Percentiles rank a stretch among this genome's conserved stretches.
phyloP scores from a whole-genome alignment of 2,329 filamentous ascomycete species.

The Stagonosporopsis vannaccii region DNA sequence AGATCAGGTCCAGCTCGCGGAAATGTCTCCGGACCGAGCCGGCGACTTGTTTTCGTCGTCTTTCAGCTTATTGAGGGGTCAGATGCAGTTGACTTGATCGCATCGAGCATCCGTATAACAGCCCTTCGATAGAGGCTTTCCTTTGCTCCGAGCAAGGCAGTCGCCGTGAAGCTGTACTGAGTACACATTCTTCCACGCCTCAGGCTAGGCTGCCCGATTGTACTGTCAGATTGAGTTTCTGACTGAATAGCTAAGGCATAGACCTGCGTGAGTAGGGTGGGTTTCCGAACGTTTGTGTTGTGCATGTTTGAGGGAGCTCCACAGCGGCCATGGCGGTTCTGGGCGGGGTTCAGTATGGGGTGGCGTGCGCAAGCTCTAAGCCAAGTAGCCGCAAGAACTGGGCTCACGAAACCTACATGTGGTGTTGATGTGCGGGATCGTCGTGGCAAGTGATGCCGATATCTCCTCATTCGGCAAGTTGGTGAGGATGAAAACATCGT shows the following conservation, averaged over 20 bases:
- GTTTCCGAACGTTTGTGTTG: conserved; percentile 15
- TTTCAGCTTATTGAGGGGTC: conserved; percentile 6
- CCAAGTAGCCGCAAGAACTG: neutral
- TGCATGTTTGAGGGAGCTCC: conserved; percentile 17
- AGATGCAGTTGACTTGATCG: conserved; percentile 16
- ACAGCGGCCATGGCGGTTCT: conserved; percentile 16
- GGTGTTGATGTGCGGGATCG: conserved; percentile 2
- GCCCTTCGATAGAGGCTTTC: neutral
- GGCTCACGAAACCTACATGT: neutral
- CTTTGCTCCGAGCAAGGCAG: conserved; percentile 5
- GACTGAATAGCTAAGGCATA: conserved; percentile 8
- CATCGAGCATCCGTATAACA: neutral
- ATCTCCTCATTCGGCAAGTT: neutral
- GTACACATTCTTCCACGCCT: neutral
- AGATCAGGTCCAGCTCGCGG: conserved; percentile 16
- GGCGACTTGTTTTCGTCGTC: conserved; percentile 19
- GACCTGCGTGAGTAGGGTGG: conserved; percentile 11
- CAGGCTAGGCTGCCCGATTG: conserved; percentile 1
- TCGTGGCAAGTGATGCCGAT: conserved; percentile 9
- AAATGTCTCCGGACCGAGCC: conserved; percentile 20
- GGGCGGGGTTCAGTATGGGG: conserved; percentile 15
- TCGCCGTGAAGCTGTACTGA: neutral
- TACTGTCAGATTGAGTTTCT: neutral
- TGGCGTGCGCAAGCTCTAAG: conserved; percentile 11
- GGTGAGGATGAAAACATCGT: conserved; percentile 5